Conservation (phyloP, 2,329 filamentous ascomycete genomes). For the Fusarium albosuccineum region DNA sequence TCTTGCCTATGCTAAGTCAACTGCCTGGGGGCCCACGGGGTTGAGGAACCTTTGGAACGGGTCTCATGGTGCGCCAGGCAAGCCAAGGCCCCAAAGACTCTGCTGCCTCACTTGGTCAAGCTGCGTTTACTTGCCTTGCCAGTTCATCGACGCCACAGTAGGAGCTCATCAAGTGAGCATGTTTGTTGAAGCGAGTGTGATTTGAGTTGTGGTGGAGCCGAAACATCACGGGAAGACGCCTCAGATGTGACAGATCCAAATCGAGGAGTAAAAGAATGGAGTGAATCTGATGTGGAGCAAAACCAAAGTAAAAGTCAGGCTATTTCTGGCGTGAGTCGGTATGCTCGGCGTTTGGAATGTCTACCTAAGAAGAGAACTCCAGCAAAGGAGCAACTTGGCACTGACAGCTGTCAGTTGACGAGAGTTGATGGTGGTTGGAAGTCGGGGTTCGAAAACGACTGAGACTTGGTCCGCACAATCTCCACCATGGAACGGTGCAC, state of each 20-base stretch:
- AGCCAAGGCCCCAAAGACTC: conserved; percentile 7
- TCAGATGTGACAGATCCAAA: not conserved
- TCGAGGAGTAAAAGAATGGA: not conserved
- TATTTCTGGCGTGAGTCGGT: not conserved
- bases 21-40: not conserved
- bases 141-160: conserved; percentile 12
- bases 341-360: not conserved
- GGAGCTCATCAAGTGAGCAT: conserved; percentile 1
- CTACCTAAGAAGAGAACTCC: not conserved
- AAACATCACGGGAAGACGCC: not conserved
- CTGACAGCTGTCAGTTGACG: not conserved
- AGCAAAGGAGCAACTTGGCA: not conserved
- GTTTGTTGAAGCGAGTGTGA: not conserved
- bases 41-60: conserved; percentile 11
- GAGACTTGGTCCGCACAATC: not conserved
- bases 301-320: not conserved
- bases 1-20: not conserved
- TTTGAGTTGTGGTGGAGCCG: not conserved
- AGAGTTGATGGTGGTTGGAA: not conserved
- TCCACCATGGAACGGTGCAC: conserved; percentile 5
- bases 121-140: conserved; percentile 2
- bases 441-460: not conserved
- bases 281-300: not conserved
- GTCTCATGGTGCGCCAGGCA: conserved; percentile 3
- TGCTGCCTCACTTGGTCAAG: conserved; percentile 3